These are phyloP conservation scores for Myxozyma lipomycoides DNA, from an alignment of 805 yeast species.

Conservation along the genomic window DNA sequence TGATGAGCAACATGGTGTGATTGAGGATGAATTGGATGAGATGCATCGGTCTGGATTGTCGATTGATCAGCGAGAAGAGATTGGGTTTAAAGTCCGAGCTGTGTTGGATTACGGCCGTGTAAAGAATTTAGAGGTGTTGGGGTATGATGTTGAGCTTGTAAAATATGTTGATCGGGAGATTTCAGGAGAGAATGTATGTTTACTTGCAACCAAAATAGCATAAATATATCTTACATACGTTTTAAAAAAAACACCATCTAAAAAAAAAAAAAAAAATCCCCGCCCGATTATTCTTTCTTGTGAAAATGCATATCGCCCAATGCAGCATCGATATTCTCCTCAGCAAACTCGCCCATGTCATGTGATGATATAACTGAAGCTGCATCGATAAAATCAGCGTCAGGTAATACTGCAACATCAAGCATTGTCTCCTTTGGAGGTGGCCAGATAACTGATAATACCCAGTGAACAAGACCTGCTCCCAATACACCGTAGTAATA, in stretches of 20 bases:
- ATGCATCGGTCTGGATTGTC: slow-evolving; percentile 49
- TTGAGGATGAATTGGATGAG: not conserved
- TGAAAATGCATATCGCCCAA: too few species aligned
- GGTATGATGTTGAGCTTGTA: slow-evolving; percentile 46
- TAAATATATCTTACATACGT: too few species aligned
- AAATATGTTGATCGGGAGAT: slow-evolving; percentile 54
- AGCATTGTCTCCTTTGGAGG: slow-evolving; percentile 9
- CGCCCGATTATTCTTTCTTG: too few species aligned
- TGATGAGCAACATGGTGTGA: not conserved
- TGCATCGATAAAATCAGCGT: not conserved
- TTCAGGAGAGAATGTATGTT: slow-evolving; percentile 68
- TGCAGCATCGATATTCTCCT: slow-evolving; percentile 2
- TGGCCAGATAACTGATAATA: slow-evolving; percentile 1
- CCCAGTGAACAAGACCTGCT: not conserved
- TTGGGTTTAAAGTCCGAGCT: slow-evolving; percentile 69
- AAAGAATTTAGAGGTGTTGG: slow-evolving; percentile 41
- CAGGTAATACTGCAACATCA: slow-evolving; percentile 5
- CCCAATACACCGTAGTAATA: not conserved
- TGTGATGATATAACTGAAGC: not conserved
- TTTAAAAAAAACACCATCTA: too few species aligned
- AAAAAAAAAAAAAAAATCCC: too few species aligned
- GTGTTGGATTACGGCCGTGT: slow-evolving; percentile 71
- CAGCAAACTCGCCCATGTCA: not conserved
- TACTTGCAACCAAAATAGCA: too few species aligned
- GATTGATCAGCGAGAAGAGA: slow-evolving; percentile 47